Conservation (phyloP, 768 basidiomycete species). For the Chalciporus piperatus region DNA sequence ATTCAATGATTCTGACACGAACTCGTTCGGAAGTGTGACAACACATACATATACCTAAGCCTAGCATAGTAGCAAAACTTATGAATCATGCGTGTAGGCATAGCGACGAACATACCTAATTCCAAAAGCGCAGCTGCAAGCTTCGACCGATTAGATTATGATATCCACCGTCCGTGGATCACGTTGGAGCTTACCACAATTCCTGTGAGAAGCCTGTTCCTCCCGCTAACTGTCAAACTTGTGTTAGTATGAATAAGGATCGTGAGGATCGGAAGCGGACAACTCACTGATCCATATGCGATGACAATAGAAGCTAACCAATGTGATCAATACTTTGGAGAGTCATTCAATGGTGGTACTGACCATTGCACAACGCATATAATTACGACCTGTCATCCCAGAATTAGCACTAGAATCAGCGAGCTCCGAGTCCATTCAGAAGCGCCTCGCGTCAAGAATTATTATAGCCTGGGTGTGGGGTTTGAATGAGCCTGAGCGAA, state of each 20-base stretch:
- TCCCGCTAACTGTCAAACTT: slow-evolving; percentile 7
- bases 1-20: neutral
- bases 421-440: neutral
- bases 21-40: neutral
- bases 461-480: neutral
- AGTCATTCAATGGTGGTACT: neutral
- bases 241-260: neutral
- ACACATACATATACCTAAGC: slow-evolving; percentile 5
- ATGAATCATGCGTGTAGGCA: neutral
- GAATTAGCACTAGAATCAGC: neutral
- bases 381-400: slow-evolving; percentile 1
- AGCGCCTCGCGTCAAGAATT: slow-evolving; percentile 6
- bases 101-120: slow-evolving; percentile 1
- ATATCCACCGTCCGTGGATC: no score
- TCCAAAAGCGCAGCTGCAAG: neutral
- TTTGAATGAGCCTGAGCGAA: neutral
- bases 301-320: slow-evolving; percentile 14
- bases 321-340: neutral
- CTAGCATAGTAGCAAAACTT: neutral
- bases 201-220: slow-evolving; percentile 1
- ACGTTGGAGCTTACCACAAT: no score
- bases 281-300: slow-evolving; percentile 19
- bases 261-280: neutral
- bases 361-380: slow-evolving; percentile 12
- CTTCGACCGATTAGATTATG: neutral